Percentiles rank a stretch among this genome's conserved stretches.
Evolutionary conservation across 176 grass and related monocot genomes (phyloP).

Genomic region (Triticum timopheevii): DNA sequence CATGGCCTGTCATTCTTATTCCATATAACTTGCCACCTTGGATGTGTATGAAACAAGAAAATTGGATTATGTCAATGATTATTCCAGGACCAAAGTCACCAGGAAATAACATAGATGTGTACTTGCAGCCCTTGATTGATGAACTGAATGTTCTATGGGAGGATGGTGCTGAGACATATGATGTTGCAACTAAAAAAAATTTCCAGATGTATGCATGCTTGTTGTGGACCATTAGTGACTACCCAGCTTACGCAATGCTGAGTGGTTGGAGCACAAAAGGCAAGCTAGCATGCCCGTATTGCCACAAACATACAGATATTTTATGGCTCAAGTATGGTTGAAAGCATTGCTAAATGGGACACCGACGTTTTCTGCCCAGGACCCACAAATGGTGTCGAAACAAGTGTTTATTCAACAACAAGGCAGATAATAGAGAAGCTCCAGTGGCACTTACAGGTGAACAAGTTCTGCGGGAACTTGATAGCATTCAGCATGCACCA

Average conservation of each 20-base stretch:
- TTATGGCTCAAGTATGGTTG: not conserved
- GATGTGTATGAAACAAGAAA: too few species aligned
- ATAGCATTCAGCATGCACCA: not conserved
- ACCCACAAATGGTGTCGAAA: not conserved
- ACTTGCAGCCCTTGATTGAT: too few species aligned
- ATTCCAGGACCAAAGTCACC: too few species aligned
- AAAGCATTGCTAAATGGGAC: slow-evolving; percentile 1
- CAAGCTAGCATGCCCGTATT: not conserved
- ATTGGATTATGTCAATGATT: too few species aligned
- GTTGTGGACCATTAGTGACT: not conserved
- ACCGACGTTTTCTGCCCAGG: not conserved
- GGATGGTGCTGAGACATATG: too few species aligned
- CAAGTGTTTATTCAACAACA: not conserved
- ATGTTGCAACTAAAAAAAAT: too few species aligned
- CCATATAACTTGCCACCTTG: too few species aligned
- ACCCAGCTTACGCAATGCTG: not conserved
- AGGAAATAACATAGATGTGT: too few species aligned
- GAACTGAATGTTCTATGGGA: too few species aligned
- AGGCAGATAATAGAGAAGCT: not conserved
- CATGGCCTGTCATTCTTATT: not conserved
- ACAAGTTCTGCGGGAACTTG: not conserved
- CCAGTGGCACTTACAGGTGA: not conserved
- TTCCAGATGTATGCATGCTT: not conserved
- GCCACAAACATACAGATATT: not conserved
- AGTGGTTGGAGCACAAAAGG: not conserved